These are phyloP conservation scores for Annulohypoxylon bovei DNA, from an alignment of 495 filamentous ascomycete genomes.

Conservation along the genomic window DNA sequence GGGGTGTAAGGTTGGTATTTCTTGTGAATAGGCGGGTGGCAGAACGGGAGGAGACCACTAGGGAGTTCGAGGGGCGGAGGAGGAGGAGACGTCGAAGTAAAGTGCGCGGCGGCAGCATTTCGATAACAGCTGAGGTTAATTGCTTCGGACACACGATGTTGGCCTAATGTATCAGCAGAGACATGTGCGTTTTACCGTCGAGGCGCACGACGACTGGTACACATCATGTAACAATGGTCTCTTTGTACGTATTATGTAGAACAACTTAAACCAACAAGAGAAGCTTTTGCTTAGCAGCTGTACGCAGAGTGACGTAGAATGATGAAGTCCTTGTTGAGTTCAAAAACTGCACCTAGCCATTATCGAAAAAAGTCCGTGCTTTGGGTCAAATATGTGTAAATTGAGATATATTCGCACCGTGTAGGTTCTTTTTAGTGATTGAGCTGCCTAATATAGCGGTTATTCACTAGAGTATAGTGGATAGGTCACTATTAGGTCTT, in stretches of 20 bases:
- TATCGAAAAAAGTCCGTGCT: conserved; percentile 5
- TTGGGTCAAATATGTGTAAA: no score
- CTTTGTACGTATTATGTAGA: neutral
- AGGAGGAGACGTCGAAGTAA: conserved; percentile 36
- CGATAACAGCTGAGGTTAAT: conserved; percentile 5
- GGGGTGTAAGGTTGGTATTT: conserved; percentile 43
- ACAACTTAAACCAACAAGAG: neutral
- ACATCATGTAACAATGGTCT: neutral
- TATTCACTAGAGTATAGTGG: no score
- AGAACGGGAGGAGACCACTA: neutral
- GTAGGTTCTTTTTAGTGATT: no score
- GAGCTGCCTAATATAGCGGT: no score
- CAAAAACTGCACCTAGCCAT: neutral
- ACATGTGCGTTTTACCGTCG: conserved; percentile 13
- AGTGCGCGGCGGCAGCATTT: conserved; percentile 38
- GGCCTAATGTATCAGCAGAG: neutral
- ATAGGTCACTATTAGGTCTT: no score
- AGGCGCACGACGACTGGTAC: neutral
- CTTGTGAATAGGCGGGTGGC: conserved; percentile 29
- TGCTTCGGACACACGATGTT: neutral
- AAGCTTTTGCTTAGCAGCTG: neutral
- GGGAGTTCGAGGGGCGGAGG: conserved; percentile 30
- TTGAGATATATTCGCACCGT: no score
- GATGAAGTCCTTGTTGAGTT: conserved; percentile 1
- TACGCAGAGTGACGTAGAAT: neutral